Evolutionary conservation across 2,329 filamentous ascomycete species (phyloP).

Genomic region (Decorospora gaudefroyi): DNA sequence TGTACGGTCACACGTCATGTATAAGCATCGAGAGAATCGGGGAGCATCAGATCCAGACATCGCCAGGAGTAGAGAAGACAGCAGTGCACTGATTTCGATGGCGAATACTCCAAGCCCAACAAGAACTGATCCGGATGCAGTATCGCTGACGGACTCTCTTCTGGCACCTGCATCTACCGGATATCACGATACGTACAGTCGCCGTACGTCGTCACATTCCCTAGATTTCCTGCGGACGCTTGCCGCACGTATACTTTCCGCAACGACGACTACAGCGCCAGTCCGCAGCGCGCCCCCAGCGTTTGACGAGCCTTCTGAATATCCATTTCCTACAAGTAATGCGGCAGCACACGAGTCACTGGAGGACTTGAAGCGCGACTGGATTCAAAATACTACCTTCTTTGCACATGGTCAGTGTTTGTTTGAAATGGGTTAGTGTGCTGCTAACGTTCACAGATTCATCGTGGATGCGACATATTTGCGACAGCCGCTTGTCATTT

Average conservation of each 20-base stretch:
- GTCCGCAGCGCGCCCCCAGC: conserved; percentile 30
- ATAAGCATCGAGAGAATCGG: conserved; percentile 38
- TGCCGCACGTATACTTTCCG: conserved; percentile 32
- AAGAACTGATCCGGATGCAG: conserved; percentile 19
- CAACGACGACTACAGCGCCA: conserved; percentile 27
- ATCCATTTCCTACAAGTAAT: conserved; percentile 26
- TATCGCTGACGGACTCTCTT: conserved; percentile 16
- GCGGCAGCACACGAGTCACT: conserved; percentile 19
- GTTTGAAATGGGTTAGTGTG: no score
- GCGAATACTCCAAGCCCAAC: conserved; percentile 33
- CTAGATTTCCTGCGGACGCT: conserved; percentile 28
- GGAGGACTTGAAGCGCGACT: conserved; percentile 30
- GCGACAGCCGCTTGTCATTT: conserved; percentile 37
- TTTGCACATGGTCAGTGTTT: conserved; percentile 28
- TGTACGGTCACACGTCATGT: conserved; percentile 47
- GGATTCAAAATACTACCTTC: conserved; percentile 27
- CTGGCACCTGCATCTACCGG: conserved; percentile 13
- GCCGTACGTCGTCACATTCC: conserved; percentile 27
- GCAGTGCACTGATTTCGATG: conserved; percentile 10
- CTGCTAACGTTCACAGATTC: conserved; percentile 22
- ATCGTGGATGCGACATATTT: conserved; percentile 38
- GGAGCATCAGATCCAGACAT: conserved; percentile 22
- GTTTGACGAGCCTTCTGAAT: conserved; percentile 29
- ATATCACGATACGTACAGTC: conserved; percentile 21
- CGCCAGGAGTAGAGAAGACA: conserved; percentile 23